These are phyloP conservation scores for Candida pseudofarinosa DNA, from an alignment of 805 yeast genomes.

Conservation along the genomic window DNA sequence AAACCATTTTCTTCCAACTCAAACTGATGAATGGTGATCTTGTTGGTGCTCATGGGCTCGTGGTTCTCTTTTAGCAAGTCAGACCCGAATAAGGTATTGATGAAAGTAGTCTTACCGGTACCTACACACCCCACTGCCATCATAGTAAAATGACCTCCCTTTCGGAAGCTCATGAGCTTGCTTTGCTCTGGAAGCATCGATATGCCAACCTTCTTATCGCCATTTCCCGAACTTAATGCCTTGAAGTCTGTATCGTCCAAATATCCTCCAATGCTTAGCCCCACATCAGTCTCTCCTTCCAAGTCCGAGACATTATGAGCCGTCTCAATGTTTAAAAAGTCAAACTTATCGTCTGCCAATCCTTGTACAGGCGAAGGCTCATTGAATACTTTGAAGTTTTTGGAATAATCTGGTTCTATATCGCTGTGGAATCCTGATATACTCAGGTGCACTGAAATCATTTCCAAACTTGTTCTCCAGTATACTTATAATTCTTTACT, in stretches of 20 bases:
- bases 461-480: neutral
- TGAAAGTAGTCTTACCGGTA: constrained; percentile 68
- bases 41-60: constrained; percentile 17
- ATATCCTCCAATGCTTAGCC: neutral
- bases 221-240: neutral
- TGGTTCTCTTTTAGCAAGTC: constrained; percentile 12
- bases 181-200: constrained; percentile 27
- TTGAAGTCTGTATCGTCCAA: neutral
- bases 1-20: constrained; percentile 59
- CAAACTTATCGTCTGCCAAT: neutral
- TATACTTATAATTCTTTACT: neutral
- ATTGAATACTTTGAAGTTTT: neutral
- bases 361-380: neutral
- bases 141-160: constrained; percentile 32
- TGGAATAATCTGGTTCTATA: neutral
- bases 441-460: neutral
- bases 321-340: neutral
- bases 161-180: constrained; percentile 17
- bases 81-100: constrained; percentile 70
- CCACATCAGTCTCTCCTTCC: neutral
- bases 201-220: constrained; percentile 16
- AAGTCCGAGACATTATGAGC: neutral
- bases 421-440: neutral
- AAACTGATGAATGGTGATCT: constrained; percentile 32
- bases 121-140: constrained; percentile 37